Conservation (phyloP, 2,329 filamentous ascomycete genomes). For the Aspergillus neoniger region DNA sequence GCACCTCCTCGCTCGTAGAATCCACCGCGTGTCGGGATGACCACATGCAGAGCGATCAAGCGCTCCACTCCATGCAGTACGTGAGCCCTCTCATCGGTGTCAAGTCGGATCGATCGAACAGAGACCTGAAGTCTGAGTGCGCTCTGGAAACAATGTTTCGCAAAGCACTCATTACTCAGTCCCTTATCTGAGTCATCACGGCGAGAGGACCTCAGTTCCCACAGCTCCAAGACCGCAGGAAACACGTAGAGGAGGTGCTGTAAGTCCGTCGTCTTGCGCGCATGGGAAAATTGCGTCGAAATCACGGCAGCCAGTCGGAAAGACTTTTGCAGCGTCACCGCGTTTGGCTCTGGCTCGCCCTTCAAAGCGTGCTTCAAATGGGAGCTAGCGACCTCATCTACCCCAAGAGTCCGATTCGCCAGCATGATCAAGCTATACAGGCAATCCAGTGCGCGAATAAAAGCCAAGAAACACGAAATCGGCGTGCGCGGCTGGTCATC, state of each 20-base stretch:
- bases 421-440: constrained; percentile 35
- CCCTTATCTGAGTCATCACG: constrained; percentile 36
- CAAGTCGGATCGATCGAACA: constrained; percentile 28
- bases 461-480: constrained; percentile 36
- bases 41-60: constrained; percentile 44
- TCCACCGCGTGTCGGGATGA: constrained; percentile 41
- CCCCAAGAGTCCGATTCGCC: constrained; percentile 27
- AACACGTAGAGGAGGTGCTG: constrained; percentile 39
- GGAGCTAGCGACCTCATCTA: constrained; percentile 36
- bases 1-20: constrained; percentile 40
- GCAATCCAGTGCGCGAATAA: constrained; percentile 37
- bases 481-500: constrained; percentile 34
- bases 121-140: constrained; percentile 37
- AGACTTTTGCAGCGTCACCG: constrained; percentile 39
- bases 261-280: constrained; percentile 34
- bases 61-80: constrained; percentile 39
- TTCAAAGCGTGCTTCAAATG: constrained; percentile 45
- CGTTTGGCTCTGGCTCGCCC: constrained; percentile 37
- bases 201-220: constrained; percentile 40
- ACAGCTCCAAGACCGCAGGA: constrained; percentile 38
- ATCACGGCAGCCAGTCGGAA: constrained; percentile 37
- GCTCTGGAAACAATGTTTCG: constrained; percentile 37
- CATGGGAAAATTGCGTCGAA: constrained; percentile 31
- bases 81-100: constrained; percentile 34
- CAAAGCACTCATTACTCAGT: constrained; percentile 39